Conservation (phyloP, 768 basidiomycete species). For the Pulveroboletus sp. region DNA sequence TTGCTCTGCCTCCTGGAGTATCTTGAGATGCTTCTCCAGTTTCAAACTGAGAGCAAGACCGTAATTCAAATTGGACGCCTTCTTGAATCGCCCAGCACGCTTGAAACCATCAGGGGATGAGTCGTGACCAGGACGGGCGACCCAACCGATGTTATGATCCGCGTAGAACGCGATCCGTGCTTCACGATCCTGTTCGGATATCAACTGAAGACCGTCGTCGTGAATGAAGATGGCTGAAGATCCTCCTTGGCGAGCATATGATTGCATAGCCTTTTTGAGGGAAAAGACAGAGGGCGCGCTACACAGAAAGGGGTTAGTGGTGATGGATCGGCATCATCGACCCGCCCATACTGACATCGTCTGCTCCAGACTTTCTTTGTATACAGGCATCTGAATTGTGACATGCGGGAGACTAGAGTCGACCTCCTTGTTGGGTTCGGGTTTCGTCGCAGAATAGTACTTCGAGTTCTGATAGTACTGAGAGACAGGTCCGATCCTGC, state of each 20-base stretch:
- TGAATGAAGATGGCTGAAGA: constrained; percentile 54
- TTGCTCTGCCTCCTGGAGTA: constrained; percentile 41
- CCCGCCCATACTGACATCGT: constrained; percentile 59
- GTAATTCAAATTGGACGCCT: constrained; percentile 90
- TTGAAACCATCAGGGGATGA: constrained; percentile 24
- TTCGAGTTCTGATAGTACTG: constrained; percentile 82
- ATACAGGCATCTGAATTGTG: constrained; percentile 81
- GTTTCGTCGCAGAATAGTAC: constrained; percentile 71
- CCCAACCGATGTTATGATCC: constrained; percentile 55
- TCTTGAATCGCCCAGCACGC: constrained; percentile 84
- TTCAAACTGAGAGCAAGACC: constrained; percentile 44
- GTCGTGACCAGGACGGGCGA: constrained; percentile 49
- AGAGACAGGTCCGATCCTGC: constrained; percentile 74
- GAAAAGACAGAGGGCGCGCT: constrained; percentile 69
- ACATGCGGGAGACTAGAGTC: constrained; percentile 67
- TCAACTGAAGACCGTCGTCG: constrained; percentile 56
- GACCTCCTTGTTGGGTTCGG: constrained; percentile 56
- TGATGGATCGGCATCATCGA: not conserved
- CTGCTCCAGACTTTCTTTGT: constrained; percentile 78
- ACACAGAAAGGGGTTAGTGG: not conserved
- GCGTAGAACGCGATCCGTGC: constrained; percentile 50
- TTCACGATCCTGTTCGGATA: constrained; percentile 43
- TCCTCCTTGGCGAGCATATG: constrained; percentile 62
- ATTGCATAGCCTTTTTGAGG: constrained; percentile 57
- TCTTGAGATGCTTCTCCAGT: constrained; percentile 32